Percentiles rank a stretch among this genome's conserved stretches.
phyloP scores from a whole-genome alignment of 2,329 filamentous ascomycete genomes.

The Sporothrix schenckii region DNA sequence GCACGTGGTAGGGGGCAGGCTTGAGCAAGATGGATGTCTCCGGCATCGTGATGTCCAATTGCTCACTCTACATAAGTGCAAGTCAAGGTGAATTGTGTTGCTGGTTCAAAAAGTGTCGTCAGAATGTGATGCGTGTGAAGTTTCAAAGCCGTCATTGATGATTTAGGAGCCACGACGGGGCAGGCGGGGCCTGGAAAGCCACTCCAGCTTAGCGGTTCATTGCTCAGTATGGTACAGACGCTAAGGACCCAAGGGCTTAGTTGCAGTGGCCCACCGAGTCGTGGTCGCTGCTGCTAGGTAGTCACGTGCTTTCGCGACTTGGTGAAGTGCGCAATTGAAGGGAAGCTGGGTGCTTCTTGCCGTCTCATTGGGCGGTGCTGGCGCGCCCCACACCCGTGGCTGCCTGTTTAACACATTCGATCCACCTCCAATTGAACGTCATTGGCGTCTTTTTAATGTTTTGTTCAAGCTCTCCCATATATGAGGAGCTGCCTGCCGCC shows the following conservation, averaged over 20 bases:
- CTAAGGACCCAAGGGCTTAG: background rate
- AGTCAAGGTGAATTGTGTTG: background rate
- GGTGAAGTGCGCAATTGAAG: background rate
- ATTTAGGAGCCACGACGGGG: background rate
- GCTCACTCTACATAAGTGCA: background rate
- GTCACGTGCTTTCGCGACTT: conserved; percentile 36
- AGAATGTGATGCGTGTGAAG: conserved; percentile 1
- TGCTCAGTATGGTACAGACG: background rate
- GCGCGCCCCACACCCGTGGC: conserved; percentile 13
- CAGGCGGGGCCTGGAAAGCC: conserved; percentile 17
- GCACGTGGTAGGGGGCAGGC: conserved; percentile 73
- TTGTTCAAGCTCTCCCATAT: background rate
- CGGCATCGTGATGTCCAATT: conserved; percentile 46
- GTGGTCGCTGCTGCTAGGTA: background rate
- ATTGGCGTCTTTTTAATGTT: conserved; percentile 2
- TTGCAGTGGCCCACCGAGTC: background rate
- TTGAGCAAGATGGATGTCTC: conserved; percentile 59
- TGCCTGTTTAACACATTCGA: conserved; percentile 28
- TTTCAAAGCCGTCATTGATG: background rate
- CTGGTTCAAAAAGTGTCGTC: conserved; percentile 3
- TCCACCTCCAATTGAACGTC: conserved; percentile 27
- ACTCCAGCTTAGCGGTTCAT: background rate
- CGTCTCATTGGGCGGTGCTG: conserved; percentile 14
- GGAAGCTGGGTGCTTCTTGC: conserved; percentile 6
- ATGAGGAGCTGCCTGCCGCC: background rate